Evolutionary conservation across 2,329 filamentous ascomycete species (phyloP).

Genomic region (Rutstroemia sydowiana): DNA sequence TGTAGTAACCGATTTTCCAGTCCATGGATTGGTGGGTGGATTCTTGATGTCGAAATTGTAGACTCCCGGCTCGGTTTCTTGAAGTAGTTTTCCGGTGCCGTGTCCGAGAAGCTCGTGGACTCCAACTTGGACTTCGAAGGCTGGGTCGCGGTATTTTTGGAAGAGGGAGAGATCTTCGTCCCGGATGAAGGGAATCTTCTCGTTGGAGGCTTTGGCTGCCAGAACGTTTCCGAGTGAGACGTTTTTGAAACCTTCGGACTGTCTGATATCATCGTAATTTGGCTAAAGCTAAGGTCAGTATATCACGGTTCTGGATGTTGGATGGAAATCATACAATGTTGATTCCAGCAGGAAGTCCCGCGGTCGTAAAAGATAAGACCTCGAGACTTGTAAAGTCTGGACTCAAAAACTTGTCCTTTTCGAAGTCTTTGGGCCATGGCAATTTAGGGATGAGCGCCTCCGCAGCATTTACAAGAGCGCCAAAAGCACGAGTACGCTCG

Average conservation of each 20-base stretch:
- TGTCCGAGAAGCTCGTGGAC: slow-evolving; percentile 86
- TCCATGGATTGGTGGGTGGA: slow-evolving; percentile 75
- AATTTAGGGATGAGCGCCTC: slow-evolving; percentile 79
- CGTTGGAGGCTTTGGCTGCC: slow-evolving; percentile 82
- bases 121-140: slow-evolving; percentile 94
- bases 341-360: slow-evolving; percentile 59
- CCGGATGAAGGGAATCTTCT: slow-evolving; percentile 85
- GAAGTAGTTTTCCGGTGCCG: slow-evolving; percentile 86
- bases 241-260: slow-evolving; percentile 85
- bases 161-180: slow-evolving; percentile 71
- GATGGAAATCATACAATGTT: slow-evolving; percentile 39
- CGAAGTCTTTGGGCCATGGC: slow-evolving; percentile 82
- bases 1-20: slow-evolving; percentile 66
- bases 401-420: slow-evolving; percentile 92
- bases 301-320: background rate
- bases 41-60: slow-evolving; percentile 85
- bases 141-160: slow-evolving; percentile 72
- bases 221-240: slow-evolving; percentile 90
- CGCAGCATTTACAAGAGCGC: slow-evolving; percentile 73
- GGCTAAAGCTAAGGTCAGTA: slow-evolving; percentile 30
- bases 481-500: slow-evolving; percentile 83
- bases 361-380: slow-evolving; percentile 70
- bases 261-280: slow-evolving; percentile 71
- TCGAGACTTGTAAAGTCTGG: slow-evolving; percentile 95
- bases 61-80: slow-evolving; percentile 73